Evolutionary conservation across 2,329 filamentous ascomycete genomes (phyloP), one percentile per base, ranked within the genome.

Genomic region (Phialocephala subalpina): DNA sequence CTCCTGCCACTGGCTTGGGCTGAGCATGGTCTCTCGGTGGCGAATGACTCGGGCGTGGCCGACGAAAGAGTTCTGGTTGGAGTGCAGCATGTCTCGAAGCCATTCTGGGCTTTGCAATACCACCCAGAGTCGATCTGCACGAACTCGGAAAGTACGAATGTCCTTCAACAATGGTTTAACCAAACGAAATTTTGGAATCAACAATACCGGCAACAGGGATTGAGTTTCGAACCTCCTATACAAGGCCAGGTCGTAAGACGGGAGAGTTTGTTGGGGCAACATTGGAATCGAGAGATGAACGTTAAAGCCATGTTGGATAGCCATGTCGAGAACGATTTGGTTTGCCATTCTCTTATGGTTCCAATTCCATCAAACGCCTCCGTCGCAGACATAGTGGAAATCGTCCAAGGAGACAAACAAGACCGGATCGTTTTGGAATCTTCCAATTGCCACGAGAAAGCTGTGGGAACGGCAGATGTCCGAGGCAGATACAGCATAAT

Each of bases 71-170:
- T 88, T 4, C 74, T 91, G 33, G 90, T 91, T 86, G 88, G 83
- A 8, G 84, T 85, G 8, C 81, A 80, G 66, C 90, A 92, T 74
- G 76, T 66, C 11, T 70, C 73, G 2, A 87, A 86, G 67, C 90
- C 90, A 2, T 90, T 90, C 66, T 91, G 86, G 83, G 90, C 86
- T 1, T 82, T 92, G 8, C 90, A 92, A 70, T 92, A 91, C 71
- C 90, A 92, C 73, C 90, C 90, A 0, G 90, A 92, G 73, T 92
- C 89, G 0, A 83, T 88, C 35, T 92, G 89, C 76, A 91, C 90
- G 38, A 87, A 86, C 36, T 78, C 81, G 33, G 81, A 83, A 67
- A 84, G 87, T 18, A 80, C 76, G 16, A 77, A 79, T 25, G 75
- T 92, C 25, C 80, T 92, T 36, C 76, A 77, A 49, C 88, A 87